These are phyloP conservation scores for Thermochaetoides dissita DNA, from an alignment of 2,329 filamentous ascomycete genomes.

Conservation along the genomic window DNA sequence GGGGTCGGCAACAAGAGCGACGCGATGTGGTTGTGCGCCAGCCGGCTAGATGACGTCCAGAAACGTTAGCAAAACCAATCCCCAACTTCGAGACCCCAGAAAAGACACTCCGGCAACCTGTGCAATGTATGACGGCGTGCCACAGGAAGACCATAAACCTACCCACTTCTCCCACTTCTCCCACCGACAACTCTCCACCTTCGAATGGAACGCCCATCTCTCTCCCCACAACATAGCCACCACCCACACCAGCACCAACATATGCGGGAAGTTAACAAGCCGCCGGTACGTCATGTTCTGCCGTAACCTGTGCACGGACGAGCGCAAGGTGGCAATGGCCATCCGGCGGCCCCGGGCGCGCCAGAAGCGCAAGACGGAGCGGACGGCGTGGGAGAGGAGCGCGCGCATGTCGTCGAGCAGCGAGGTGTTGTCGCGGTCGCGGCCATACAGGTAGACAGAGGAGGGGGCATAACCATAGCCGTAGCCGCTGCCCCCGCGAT, in stretches of 20 bases:
- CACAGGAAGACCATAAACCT: conserved; percentile 10
- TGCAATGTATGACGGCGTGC: too few relatives aligned
- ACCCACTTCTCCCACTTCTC: conserved; percentile 88
- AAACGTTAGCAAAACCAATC: conserved; percentile 3
- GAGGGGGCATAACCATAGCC: conserved; percentile 7
- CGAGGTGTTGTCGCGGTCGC: conserved; percentile 15
- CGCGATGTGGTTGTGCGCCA: conserved; percentile 65
- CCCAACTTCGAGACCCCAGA: too few relatives aligned
- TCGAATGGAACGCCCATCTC: conserved; percentile 58
- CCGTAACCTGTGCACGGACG: conserved; percentile 21
- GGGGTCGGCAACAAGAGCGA: conserved; percentile 76
- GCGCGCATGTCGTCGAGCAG: conserved; percentile 25
- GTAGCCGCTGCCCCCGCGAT: conserved; percentile 1
- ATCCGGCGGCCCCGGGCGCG: conserved; percentile 27
- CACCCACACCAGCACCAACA: conserved; percentile 61
- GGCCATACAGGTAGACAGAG: conserved; percentile 16
- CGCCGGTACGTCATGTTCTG: conserved; percentile 36
- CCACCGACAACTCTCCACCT: conserved; percentile 65
- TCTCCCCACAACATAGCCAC: conserved; percentile 74
- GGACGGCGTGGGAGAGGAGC: conserved; percentile 17
- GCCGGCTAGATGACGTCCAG: conserved; percentile 43
- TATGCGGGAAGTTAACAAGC: conserved; percentile 50
- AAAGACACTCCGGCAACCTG: too few relatives aligned
- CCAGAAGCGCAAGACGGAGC: conserved; percentile 27
- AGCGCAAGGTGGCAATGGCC: conserved; percentile 19